These are phyloP conservation scores for Arachis stenosperma DNA, from an alignment of 306 rosid genomes.

Conservation along the genomic window DNA sequence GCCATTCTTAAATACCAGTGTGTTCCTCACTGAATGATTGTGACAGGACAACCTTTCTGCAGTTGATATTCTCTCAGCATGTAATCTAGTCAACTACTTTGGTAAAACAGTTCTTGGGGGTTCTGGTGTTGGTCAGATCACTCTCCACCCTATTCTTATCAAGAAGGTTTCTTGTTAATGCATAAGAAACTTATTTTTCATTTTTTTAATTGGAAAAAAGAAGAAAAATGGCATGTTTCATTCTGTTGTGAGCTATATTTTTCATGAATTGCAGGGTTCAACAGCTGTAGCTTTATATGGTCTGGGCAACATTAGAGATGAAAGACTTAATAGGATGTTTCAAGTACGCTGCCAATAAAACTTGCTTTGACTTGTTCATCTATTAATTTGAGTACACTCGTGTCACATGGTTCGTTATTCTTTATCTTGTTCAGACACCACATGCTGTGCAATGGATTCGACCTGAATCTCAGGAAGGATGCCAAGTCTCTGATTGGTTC, in stretches of 20 bases:
- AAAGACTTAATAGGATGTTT: slow-evolving; percentile 97
- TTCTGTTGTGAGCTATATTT: slow-evolving; percentile 29
- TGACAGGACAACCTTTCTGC: slow-evolving; percentile 98
- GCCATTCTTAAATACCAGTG: slow-evolving; percentile 29
- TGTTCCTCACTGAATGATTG: slow-evolving; percentile 43
- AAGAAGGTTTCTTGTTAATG: slow-evolving; percentile 68
- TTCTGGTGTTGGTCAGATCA: slow-evolving; percentile 98
- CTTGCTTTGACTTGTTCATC: slow-evolving; percentile 35
- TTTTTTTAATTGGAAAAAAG: not conserved
- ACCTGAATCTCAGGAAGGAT: slow-evolving; percentile 89
- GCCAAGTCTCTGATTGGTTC: slow-evolving; percentile 92
- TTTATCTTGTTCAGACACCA: slow-evolving; percentile 76
- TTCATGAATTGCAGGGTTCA: slow-evolving; percentile 71
- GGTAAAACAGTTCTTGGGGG: slow-evolving; percentile 98
- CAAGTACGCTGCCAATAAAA: slow-evolving; percentile 60
- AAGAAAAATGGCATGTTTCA: slow-evolving; percentile 31
- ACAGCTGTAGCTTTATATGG: slow-evolving; percentile 95
- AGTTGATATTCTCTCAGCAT: slow-evolving; percentile 96
- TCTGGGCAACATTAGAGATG: slow-evolving; percentile 97
- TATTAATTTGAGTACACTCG: slow-evolving; percentile 28
- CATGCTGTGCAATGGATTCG: slow-evolving; percentile 99
- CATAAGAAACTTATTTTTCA: slow-evolving; percentile 1
- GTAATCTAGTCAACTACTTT: slow-evolving; percentile 97
- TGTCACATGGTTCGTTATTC: slow-evolving; percentile 19
- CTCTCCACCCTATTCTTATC: slow-evolving; percentile 86